Evolutionary conservation across 2,329 filamentous ascomycete genomes (phyloP).

Genomic region (Triangularia setosa): DNA sequence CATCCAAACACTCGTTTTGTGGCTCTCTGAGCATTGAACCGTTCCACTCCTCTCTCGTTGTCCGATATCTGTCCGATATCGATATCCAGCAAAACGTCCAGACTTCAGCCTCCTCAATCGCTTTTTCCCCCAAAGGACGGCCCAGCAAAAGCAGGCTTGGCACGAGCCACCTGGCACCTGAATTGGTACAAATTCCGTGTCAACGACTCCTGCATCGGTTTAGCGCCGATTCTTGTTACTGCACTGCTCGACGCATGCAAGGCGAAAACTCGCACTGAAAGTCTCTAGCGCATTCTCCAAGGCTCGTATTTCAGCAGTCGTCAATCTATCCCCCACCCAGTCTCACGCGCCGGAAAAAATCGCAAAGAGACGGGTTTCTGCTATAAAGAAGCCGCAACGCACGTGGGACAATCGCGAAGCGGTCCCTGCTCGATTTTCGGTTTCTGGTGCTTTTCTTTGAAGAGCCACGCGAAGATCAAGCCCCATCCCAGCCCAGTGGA

Average conservation of each 20-base stretch:
- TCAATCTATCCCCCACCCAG: slow-evolving; percentile 7
- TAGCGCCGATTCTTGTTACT: slow-evolving; percentile 17
- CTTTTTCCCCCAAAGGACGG: neutral
- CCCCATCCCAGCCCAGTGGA: neutral
- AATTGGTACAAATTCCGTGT: slow-evolving; percentile 8
- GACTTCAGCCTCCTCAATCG: neutral
- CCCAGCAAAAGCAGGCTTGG: neutral
- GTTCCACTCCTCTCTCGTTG: neutral
- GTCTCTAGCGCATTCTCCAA: slow-evolving; percentile 8
- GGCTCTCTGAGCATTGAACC: neutral
- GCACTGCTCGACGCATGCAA: slow-evolving; percentile 8
- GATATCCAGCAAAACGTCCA: neutral
- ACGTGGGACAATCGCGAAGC: neutral
- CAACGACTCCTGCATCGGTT: slow-evolving; percentile 5
- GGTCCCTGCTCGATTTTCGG: neutral
- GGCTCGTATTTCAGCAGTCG: slow-evolving; percentile 19
- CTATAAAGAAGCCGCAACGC: neutral
- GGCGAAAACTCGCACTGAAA: slow-evolving; percentile 8
- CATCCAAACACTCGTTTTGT: neutral
- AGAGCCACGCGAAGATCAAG: neutral
- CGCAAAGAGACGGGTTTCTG: neutral
- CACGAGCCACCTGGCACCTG: slow-evolving; percentile 5
- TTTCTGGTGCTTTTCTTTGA: neutral
- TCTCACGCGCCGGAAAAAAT: neutral
- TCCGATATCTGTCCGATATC: neutral